Conservation (phyloP, 2,329 filamentous ascomycete genomes). For the Colletotrichum melonis region DNA sequence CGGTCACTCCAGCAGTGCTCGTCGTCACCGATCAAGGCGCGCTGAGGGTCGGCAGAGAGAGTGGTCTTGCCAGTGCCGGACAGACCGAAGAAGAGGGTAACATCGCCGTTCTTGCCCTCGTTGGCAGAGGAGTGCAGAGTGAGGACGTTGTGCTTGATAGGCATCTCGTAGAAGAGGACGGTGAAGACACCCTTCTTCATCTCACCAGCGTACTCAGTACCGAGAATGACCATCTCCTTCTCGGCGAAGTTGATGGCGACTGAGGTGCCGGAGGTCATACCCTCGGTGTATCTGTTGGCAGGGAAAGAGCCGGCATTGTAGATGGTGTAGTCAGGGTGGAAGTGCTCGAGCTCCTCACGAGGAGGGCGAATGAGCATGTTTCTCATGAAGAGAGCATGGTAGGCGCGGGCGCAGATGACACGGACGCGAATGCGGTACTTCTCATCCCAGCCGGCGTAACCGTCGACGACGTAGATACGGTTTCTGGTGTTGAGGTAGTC, state of each 20-base stretch:
- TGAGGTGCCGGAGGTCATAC: conserved; percentile 98
- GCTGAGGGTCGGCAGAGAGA: conserved; percentile 95
- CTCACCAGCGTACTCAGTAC: conserved; percentile 97
- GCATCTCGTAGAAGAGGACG: conserved; percentile 99
- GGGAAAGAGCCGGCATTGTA: conserved; percentile 99
- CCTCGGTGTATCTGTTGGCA: conserved; percentile 96
- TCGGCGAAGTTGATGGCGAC: conserved; percentile 99
- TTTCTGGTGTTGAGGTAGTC: conserved; percentile 99
- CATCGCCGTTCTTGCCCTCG: conserved; percentile 92
- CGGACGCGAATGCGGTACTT: conserved; percentile 98
- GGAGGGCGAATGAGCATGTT: conserved; percentile 99
- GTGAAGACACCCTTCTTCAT: conserved; percentile 99
- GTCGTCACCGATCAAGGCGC: conserved; percentile 95
- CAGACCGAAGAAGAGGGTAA: conserved; percentile 99
- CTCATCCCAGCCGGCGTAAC: conserved; percentile 97
- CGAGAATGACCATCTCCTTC: conserved; percentile 99
- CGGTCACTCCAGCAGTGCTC: conserved; percentile 99
- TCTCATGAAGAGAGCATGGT: conserved; percentile 99
- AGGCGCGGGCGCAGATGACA: conserved; percentile 97
- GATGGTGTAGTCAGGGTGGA: conserved; percentile 99
- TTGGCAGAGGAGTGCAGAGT: conserved; percentile 99
- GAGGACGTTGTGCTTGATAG: conserved; percentile 98
- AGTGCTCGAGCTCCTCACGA: conserved; percentile 92
- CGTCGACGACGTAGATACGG: conserved; percentile 98
- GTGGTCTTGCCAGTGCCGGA: conserved; percentile 99